Conservation (phyloP, 2,329 filamentous ascomycete species). For the Colletotrichum graminicola region DNA sequence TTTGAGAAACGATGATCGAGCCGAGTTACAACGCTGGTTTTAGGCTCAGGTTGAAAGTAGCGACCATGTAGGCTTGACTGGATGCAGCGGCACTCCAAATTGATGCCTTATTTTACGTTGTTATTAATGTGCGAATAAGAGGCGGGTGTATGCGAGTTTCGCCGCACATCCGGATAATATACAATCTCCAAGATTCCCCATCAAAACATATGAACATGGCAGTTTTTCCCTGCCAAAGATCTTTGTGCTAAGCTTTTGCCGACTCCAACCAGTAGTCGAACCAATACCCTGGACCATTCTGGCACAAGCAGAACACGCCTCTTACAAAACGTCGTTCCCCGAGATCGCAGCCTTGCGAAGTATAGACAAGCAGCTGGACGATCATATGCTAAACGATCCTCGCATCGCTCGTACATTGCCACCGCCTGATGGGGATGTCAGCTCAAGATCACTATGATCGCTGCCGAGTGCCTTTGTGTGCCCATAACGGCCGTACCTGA, state of each 20-base stretch:
- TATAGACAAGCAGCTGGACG: not conserved
- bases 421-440: constrained; percentile 18
- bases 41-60: constrained; percentile 23
- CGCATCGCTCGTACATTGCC: constrained; percentile 31
- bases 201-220: not conserved
- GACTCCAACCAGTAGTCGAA: not conserved
- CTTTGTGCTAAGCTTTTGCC: not conserved
- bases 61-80: not conserved
- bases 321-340: not conserved
- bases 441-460: constrained; percentile 40
- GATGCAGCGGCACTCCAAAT: not conserved
- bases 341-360: not conserved
- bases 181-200: constrained; percentile 3
- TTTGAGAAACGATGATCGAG: constrained; percentile 32
- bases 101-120: not conserved
- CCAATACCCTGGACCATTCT: not conserved
- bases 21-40: constrained; percentile 32
- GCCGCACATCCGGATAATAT: constrained; percentile 1
- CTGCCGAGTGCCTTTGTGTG: constrained; percentile 35
- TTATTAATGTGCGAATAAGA: not conserved
- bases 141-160: not conserved
- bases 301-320: not conserved
- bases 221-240: not conserved
- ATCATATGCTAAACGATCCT: constrained; percentile 38
- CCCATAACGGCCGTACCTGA: constrained; percentile 11